These are phyloP conservation scores for Vaccinium darrowii DNA, from an alignment of 148 eudicot species.

Conservation along the genomic window DNA sequence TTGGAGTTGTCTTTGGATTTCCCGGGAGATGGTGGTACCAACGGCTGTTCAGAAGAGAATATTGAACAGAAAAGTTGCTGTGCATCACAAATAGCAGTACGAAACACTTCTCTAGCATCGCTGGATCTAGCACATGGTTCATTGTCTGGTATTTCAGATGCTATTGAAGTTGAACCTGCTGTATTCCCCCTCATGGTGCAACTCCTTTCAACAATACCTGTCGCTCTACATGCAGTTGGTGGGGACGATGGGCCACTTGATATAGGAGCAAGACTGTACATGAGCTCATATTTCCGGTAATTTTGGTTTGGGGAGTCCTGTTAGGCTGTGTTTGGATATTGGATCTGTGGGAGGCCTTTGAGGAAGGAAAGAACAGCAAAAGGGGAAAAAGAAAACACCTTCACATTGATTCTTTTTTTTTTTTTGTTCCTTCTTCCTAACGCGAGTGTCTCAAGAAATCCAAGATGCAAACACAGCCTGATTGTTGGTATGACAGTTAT, in stretches of 20 bases:
- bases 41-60: constrained; percentile 4
- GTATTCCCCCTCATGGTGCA: constrained; percentile 67
- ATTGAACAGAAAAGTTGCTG: neutral
- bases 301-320: neutral
- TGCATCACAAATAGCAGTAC: constrained; percentile 14
- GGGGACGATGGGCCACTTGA: constrained; percentile 88
- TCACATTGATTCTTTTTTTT: neutral
- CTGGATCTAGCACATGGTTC: neutral
- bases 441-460: neutral
- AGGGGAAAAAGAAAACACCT: neutral
- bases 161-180: constrained; percentile 40
- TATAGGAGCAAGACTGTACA: constrained; percentile 72
- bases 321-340: constrained; percentile 5
- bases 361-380: neutral
- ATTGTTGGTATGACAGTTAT: neutral
- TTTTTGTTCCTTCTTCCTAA: neutral
- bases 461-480: neutral
- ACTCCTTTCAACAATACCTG: constrained; percentile 70
- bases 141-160: constrained; percentile 5
- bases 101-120: constrained; percentile 10
- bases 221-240: constrained; percentile 79
- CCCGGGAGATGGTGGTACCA: constrained; percentile 6
- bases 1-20: constrained; percentile 30
- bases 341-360: neutral
- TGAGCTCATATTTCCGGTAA: constrained; percentile 64